phyloP scores from a whole-genome alignment of 176 grass and related monocot genomes.

The Phragmites australis region DNA sequence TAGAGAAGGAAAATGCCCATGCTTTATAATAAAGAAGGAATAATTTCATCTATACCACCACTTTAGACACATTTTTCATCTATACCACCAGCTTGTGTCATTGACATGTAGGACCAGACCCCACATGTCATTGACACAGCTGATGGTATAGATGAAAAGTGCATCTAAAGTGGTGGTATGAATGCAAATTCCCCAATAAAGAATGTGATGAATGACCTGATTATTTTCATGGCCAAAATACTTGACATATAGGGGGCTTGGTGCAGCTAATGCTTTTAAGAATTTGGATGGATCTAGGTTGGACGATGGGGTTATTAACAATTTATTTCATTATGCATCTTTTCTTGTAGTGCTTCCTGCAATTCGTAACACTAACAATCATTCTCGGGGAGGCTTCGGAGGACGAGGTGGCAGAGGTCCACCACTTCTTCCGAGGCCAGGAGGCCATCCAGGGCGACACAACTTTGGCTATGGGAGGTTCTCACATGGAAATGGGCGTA shows the following conservation, averaged over 20 bases:
- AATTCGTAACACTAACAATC: conserved; percentile 68
- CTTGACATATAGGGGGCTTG: conserved; percentile 9
- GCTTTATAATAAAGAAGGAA: conserved; percentile 2
- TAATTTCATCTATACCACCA: no score
- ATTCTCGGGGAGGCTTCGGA: conserved; percentile 66
- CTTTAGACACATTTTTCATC: no score
- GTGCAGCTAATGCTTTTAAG: conserved; percentile 20
- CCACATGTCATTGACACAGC: no score
- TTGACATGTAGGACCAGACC: no score
- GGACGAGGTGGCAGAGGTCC: conserved; percentile 77
- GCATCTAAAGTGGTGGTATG: no score
- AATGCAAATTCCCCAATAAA: no score
- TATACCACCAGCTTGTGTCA: no score
- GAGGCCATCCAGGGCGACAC: conserved; percentile 66
- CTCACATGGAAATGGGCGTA: conserved; percentile 59
- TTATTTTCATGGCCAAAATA: conserved; percentile 31
- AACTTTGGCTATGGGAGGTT: conserved; percentile 74
- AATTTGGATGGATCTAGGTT: conserved; percentile 24
- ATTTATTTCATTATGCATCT: conserved; percentile 10
- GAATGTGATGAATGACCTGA: neutral
- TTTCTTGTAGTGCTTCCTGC: conserved; percentile 69
- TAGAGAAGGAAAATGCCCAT: neutral
- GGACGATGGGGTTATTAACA: conserved; percentile 1
- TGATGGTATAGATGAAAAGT: no score
- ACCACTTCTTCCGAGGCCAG: conserved; percentile 86